Conservation (phyloP, 1,139 yeast genomes). For the Hyphopichia buzzinii region DNA sequence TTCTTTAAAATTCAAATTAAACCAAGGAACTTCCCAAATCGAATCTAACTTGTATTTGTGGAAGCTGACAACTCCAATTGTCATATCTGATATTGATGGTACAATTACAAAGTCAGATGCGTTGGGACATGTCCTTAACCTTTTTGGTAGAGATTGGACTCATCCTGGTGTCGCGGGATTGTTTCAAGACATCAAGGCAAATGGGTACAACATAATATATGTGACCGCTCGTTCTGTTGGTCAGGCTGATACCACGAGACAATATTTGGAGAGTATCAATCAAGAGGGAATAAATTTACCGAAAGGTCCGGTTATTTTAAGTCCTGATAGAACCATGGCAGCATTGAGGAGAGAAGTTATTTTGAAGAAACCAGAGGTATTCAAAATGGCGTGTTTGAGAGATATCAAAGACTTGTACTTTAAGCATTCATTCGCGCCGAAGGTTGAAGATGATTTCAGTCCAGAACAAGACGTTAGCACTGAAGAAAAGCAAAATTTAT, state of each 20-base stretch:
- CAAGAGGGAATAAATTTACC: constrained; percentile 75
- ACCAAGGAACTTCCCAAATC: constrained; percentile 77
- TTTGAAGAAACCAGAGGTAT: constrained; percentile 91
- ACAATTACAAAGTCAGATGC: constrained; percentile 98
- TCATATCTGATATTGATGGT: constrained; percentile 96
- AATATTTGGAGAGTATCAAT: constrained; percentile 72
- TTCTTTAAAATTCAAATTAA: constrained; percentile 72
- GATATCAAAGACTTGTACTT: constrained; percentile 75
- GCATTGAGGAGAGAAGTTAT: constrained; percentile 91
- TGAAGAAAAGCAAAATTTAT: constrained; percentile 1
- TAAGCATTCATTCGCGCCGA: constrained; percentile 13
- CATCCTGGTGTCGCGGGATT: constrained; percentile 93
- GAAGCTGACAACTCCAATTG: constrained; percentile 84
- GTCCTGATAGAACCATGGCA: constrained; percentile 97
- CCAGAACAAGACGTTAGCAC: constrained; percentile 6
- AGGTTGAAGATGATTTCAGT: neutral
- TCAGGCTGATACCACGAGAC: constrained; percentile 89
- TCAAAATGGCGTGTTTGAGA: constrained; percentile 93
- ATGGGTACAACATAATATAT: constrained; percentile 92
- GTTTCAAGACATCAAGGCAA: constrained; percentile 77
- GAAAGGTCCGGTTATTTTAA: constrained; percentile 87
- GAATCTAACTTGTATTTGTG: constrained; percentile 76
- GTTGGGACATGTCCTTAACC: constrained; percentile 89
- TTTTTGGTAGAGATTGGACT: constrained; percentile 97
- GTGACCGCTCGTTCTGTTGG: constrained; percentile 95